Base-by-base conservation (phyloP, 768 basidiomycete genomes). In the Xerocomellus intermedius region DNA sequence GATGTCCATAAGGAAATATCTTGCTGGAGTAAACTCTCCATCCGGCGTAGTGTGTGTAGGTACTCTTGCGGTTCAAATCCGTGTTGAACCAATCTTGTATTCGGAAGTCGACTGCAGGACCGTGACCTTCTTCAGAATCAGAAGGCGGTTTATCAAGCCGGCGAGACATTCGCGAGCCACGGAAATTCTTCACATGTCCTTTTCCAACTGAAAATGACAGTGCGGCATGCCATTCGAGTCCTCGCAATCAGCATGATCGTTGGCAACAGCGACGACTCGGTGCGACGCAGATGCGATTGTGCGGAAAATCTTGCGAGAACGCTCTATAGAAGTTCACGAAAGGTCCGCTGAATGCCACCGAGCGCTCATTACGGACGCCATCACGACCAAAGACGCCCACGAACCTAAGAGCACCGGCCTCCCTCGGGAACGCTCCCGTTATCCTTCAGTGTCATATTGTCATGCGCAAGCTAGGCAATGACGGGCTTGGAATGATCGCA, bases 81-180 rank as follows among this genome's bases (percentile, higher is more conserved):
- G 37, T 55, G 24, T 9, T 10, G 12, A 57, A 5, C 54, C 56
- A 57, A 28, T 56, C 56, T 26, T 56, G 21, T 19, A 56, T 37
- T 21, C 56, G 17, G 8, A 17, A 14, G 13, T 57, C 56, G 24
- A 57, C 14, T 2, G 13, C 12, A 21, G 42, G n/a, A n/a, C n/a
- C n/a, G n/a, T n/a, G 47, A 30, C 44, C 42, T 22, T 37, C 28
- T 8, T n/a, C n/a, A n/a, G n/a, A n/a, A n/a, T 35, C 13, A 14
- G 22, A 24, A 16, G n/a, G 21, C 10, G 30, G n/a, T 16, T 32
- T 19, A 4, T 44, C 39, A 7, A 56, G 42, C 3, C 6, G 2
- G 19, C 42, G 5, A 57, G 41, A 32, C 30, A 39, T 7, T 44
- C 28, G 47, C 47, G 56, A 32, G 56, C 54, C 14, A 57, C 56